Base-by-base conservation (phyloP, 768 basidiomycete genomes). In the Mycena leptocephala region DNA sequence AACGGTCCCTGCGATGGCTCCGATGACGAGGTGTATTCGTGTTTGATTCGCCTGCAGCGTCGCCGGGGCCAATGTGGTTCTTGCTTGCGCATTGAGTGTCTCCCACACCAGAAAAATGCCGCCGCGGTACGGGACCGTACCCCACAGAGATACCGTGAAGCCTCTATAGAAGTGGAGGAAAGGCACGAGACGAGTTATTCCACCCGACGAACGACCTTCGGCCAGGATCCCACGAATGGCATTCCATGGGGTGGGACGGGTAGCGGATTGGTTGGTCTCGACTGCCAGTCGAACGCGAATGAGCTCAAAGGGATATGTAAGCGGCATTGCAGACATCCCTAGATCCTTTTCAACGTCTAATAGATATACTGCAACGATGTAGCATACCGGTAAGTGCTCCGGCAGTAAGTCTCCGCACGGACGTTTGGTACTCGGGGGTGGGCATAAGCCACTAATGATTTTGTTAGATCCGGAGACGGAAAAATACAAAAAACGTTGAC, bases 261-360 rank as follows among this genome's bases (percentile, higher is more conserved):
- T 32, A 78, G 80, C 13, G 80, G 79, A n/a, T 79, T 80, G 73
- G 80, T 73, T 35, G 81, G 96, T 96, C 77, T 95, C 91, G 82
- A 95, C 98, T 0, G 98, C 98, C 90, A 99, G 92, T 69, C 98
- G 95, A 28, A 99, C 98, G 75, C 98, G 94, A 73, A 99, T 93
- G 24, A 99, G 88, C 79, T 99, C 98, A 70, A 99, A 89, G 2
- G 98, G 98, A 85, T 99, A 99, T 65, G 98, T 99, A 83, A 95
- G 92, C 71, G 95, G 90, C 24, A 99, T 96, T 28, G 97, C 97
- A 55, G 93, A 91, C 64, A 95, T 94, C 53, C 98, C 97, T 91
- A 70, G n/a, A 72, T 18, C 32, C 35, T 20, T 46, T 26, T 75
- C 61, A 77, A 37, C 32, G 24, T 33, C 28, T 26, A 73, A 39